These are phyloP conservation scores for Pythium volutum DNA, from an alignment of 352 stramenopile genomes.

Conservation along the genomic window DNA sequence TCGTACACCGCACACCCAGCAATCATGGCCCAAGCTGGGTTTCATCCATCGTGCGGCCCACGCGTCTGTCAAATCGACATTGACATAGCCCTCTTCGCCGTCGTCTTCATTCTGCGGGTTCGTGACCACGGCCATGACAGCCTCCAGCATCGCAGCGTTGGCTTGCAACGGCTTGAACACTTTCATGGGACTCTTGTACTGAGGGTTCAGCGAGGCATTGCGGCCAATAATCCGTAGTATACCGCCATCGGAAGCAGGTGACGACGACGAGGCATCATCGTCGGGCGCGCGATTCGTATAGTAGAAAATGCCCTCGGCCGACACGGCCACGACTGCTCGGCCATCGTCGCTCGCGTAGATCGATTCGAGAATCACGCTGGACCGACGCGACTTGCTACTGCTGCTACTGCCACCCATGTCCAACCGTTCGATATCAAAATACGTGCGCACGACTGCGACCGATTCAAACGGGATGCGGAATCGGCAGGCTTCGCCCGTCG, in stretches of 20 bases:
- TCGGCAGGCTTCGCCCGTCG: slow-evolving; percentile 62
- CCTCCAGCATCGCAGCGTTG: slow-evolving; percentile 20
- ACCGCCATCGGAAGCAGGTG: slow-evolving; percentile 5
- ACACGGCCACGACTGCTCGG: slow-evolving; percentile 54
- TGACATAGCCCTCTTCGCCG: slow-evolving; percentile 55
- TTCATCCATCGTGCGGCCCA: slow-evolving; percentile 73
- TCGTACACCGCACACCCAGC: slow-evolving; percentile 77
- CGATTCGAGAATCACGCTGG: slow-evolving; percentile 66
- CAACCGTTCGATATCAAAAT: slow-evolving; percentile 69
- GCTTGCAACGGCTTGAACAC: slow-evolving; percentile 45
- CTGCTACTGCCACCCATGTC: slow-evolving; percentile 45
- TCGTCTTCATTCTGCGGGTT: slow-evolving; percentile 61
- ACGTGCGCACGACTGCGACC: slow-evolving; percentile 27
- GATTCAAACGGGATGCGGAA: slow-evolving; percentile 37
- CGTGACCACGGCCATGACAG: slow-evolving; percentile 70
- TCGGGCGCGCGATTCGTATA: slow-evolving; percentile 44
- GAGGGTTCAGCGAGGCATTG: slow-evolving; percentile 58
- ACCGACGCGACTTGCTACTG: slow-evolving; percentile 62
- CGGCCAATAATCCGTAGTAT: slow-evolving; percentile 60
- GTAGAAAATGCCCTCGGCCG: slow-evolving; percentile 71
- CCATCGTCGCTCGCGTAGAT: slow-evolving; percentile 66
- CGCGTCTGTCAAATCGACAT: slow-evolving; percentile 62
- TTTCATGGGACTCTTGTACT: slow-evolving; percentile 72
- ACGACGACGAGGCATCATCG: not conserved
- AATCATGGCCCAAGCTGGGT: slow-evolving; percentile 46